These are phyloP conservation scores for Polytrichum commune DNA, from an alignment of 225 moss, liverwort and hornwort genomes.

Conservation along the genomic window DNA sequence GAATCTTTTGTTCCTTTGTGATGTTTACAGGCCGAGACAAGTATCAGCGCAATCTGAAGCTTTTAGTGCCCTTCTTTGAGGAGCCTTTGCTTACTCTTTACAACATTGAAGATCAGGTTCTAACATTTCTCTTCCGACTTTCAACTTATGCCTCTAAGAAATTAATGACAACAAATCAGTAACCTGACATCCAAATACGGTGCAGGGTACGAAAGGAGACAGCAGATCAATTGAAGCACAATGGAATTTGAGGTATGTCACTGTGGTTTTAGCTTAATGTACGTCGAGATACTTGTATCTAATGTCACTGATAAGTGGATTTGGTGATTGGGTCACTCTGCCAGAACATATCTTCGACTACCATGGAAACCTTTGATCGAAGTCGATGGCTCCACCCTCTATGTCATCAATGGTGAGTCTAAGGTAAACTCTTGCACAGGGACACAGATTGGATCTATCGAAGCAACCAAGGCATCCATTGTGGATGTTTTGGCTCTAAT, in stretches of 20 bases:
- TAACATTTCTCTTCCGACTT: neutral
- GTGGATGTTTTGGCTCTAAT: neutral
- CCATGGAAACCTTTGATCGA: conserved; percentile 82
- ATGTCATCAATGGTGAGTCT: conserved; percentile 50
- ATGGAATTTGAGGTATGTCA: conserved; percentile 72
- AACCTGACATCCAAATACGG: conserved; percentile 1
- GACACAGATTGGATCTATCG: no score
- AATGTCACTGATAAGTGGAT: neutral
- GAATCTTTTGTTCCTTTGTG: neutral
- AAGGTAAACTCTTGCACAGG: conserved; percentile 32
- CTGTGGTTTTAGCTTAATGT: neutral
- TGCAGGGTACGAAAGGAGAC: conserved; percentile 47
- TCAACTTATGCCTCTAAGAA: neutral
- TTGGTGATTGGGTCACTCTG: no score
- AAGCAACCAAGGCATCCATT: neutral
- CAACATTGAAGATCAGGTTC: conserved; percentile 53
- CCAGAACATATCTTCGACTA: conserved; percentile 68
- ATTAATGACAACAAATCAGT: neutral
- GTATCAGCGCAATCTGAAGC: conserved; percentile 84
- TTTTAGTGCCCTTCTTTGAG: conserved; percentile 82
- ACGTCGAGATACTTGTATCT: neutral
- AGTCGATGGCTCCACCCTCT: conserved; percentile 70
- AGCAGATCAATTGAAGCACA: conserved; percentile 45
- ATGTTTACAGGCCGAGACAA: conserved; percentile 60
- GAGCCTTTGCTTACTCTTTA: conserved; percentile 71